phyloP scores from a whole-genome alignment of 768 basidiomycete species.

The Russula olivacea region DNA sequence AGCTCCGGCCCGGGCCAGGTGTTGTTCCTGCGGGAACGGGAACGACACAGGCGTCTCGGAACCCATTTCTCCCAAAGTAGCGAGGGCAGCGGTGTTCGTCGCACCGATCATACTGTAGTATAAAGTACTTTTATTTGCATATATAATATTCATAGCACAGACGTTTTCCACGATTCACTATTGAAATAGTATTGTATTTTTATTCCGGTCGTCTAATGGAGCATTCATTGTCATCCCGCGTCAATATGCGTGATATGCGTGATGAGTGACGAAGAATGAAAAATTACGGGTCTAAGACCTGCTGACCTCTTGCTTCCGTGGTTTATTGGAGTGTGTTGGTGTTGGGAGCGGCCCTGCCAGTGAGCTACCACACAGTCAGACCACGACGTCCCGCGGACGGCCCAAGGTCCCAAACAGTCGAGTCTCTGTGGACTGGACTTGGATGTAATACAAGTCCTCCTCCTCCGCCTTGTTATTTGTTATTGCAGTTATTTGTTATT shows the following conservation, averaged over 20 bases:
- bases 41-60: neutral
- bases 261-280: neutral
- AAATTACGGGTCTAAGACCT: no score
- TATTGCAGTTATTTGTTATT: no score
- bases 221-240: neutral
- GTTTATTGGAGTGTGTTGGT: no score
- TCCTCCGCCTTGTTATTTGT: no score
- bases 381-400: no score
- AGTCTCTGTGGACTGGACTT: no score
- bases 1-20: neutral
- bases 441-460: no score
- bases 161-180: neutral
- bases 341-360: no score
- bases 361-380: no score
- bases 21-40: slow-evolving; percentile 8
- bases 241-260: neutral
- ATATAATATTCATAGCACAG: neutral
- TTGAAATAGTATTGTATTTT: neutral
- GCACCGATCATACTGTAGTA: neutral
- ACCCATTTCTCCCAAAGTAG: slow-evolving; percentile 9
- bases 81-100: neutral
- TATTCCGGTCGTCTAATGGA: neutral
- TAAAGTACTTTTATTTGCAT: neutral
- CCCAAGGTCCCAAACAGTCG: no score
- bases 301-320: no score